phyloP scores from a whole-genome alignment of 495 filamentous ascomycete species.

The Hypoxylon perforatum region DNA sequence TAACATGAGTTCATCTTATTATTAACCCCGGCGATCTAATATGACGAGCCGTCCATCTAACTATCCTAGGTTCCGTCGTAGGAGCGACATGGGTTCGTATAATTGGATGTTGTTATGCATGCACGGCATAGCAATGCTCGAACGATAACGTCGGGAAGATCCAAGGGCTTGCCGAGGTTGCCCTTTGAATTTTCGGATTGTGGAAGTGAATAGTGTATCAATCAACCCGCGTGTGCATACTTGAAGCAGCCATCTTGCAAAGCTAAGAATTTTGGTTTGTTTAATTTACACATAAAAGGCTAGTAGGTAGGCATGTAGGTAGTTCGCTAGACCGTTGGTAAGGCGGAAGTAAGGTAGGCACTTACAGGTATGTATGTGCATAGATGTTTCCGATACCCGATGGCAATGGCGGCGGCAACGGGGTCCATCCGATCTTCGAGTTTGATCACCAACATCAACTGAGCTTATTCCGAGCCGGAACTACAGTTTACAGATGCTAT shows the following conservation, averaged over 20 bases:
- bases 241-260: too few species aligned
- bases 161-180: not conserved
- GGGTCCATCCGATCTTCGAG: slow-evolving; percentile 2
- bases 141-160: slow-evolving; percentile 2
- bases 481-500: not conserved
- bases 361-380: too few species aligned
- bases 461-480: slow-evolving; percentile 13
- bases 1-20: slow-evolving; percentile 37
- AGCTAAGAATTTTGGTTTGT: too few species aligned
- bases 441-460: slow-evolving; percentile 20
- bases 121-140: not conserved
- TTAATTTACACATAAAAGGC: too few species aligned
- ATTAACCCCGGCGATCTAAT: slow-evolving; percentile 32
- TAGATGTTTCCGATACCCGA: not conserved
- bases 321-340: too few species aligned
- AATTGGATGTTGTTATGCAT: slow-evolving; percentile 37
- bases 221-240: too few species aligned
- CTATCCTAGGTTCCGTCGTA: slow-evolving; percentile 11
- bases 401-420: not conserved
- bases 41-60: slow-evolving; percentile 28
- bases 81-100: slow-evolving; percentile 5
- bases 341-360: not conserved
- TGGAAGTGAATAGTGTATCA: too few species aligned
- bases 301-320: too few species aligned
- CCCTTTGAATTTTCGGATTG: not conserved